A percentile compares a stretch with the other conserved stretches of the same genome.
These are phyloP conservation scores for Saccharomycopsis sp. DNA, from an alignment of 805 yeast species.

Conservation along the genomic window DNA sequence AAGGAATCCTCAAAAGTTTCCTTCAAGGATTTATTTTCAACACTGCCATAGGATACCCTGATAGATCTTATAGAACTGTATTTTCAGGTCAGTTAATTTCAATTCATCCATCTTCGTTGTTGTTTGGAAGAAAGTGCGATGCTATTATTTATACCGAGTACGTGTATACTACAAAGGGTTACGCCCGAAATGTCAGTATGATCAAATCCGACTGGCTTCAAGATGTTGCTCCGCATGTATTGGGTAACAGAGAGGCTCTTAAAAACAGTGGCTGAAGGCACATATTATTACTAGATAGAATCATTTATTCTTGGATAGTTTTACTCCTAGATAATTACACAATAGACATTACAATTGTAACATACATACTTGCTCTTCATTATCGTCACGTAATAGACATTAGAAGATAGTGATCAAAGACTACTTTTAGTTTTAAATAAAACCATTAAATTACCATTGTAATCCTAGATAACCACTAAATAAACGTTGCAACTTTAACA, in stretches of 20 bases:
- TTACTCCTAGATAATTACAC: no score
- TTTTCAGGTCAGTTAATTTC: slow-evolving; percentile 78
- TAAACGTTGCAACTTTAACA: no score
- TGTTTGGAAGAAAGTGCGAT: slow-evolving; percentile 76
- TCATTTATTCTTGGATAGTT: no score
- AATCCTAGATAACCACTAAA: no score
- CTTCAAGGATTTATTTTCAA: slow-evolving; percentile 78
- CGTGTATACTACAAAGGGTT: slow-evolving; percentile 88
- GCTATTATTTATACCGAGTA: slow-evolving; percentile 93
- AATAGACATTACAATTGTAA: no score
- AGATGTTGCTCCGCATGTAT: slow-evolving; percentile 64
- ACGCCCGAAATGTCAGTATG: slow-evolving; percentile 82
- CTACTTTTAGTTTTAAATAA: no score
- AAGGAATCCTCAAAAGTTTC: slow-evolving; percentile 67
- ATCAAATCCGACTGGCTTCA: slow-evolving; percentile 82
- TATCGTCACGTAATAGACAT: no score
- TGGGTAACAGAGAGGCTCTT: slow-evolving; percentile 34
- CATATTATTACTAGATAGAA: no score
- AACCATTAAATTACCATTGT: no score
- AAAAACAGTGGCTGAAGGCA: background rate
- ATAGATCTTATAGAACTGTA: slow-evolving; percentile 83
- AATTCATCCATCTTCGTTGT: slow-evolving; percentile 83
- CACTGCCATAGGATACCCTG: slow-evolving; percentile 93
- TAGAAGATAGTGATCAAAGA: background rate
- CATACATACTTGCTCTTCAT: no score